phyloP scores from a whole-genome alignment of 495 filamentous ascomycete species.

The Xylona heveae region DNA sequence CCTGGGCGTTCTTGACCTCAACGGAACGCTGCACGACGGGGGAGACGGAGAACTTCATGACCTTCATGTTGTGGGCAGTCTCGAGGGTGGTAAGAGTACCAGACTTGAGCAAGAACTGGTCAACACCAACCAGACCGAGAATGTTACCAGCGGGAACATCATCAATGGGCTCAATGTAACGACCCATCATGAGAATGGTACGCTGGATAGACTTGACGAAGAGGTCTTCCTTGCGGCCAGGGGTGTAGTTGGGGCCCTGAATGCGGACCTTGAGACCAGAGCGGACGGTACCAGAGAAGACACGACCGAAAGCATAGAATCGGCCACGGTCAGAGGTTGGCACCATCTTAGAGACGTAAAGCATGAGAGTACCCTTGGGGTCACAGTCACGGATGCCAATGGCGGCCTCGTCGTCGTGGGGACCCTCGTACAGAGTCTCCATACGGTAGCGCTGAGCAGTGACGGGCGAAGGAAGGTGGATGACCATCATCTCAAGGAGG shows the following conservation, averaged over 20 bases:
- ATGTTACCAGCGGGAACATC: constrained; percentile 99
- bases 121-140: constrained; percentile 94
- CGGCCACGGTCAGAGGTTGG: constrained; percentile 98
- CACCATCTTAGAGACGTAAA: constrained; percentile 99
- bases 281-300: constrained; percentile 92
- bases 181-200: constrained; percentile 99
- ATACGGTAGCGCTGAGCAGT: constrained; percentile 96
- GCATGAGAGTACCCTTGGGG: constrained; percentile 93
- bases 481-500: constrained; percentile 99
- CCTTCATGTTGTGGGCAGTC: constrained; percentile 98
- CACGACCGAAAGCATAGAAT: constrained; percentile 99
- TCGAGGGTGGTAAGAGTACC: constrained; percentile 96
- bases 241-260: constrained; percentile 96
- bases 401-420: constrained; percentile 71
- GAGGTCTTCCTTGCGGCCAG: constrained; percentile 95
- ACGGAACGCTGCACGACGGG: constrained; percentile 97
- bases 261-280: constrained; percentile 99
- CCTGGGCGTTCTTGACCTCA: constrained; percentile 99
- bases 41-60: constrained; percentile 99
- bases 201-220: constrained; percentile 99
- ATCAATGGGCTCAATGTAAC: constrained; percentile 96
- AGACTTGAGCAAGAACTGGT: constrained; percentile 99
- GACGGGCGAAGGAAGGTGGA: constrained; percentile 90
- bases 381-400: constrained; percentile 96
- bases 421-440: constrained; percentile 98